phyloP scores from a whole-genome alignment of 148 eudicot species.

The Silene conica region DNA sequence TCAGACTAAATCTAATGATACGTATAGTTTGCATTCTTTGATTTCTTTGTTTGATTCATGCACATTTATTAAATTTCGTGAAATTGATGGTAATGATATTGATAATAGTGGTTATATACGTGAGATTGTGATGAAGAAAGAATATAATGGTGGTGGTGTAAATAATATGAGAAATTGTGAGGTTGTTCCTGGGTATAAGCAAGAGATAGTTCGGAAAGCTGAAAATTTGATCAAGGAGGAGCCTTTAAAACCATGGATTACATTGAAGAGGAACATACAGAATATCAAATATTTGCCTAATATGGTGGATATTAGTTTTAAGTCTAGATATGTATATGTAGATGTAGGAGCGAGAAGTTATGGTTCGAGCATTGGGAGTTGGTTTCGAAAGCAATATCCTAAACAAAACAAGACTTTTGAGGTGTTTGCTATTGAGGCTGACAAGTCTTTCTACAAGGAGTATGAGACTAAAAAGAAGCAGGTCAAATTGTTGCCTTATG shows the following conservation, averaged over 20 bases:
- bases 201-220: constrained; percentile 47
- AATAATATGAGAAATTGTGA: constrained; percentile 35
- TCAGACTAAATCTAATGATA: constrained; percentile 66
- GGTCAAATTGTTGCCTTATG: constrained; percentile 77
- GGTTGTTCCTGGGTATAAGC: constrained; percentile 73
- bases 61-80: constrained; percentile 52
- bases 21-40: constrained; percentile 82
- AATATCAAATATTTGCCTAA: constrained; percentile 69
- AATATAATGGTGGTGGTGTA: constrained; percentile 11
- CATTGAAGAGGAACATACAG: constrained; percentile 69
- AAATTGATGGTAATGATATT: constrained; percentile 35
- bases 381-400: constrained; percentile 93
- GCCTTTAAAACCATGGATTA: constrained; percentile 87
- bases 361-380: constrained; percentile 93
- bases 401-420: constrained; percentile 89
- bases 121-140: constrained; percentile 69
- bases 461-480: constrained; percentile 67
- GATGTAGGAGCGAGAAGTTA: constrained; percentile 96
- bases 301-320: constrained; percentile 79
- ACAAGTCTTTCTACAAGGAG: constrained; percentile 62
- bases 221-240: constrained; percentile 71
- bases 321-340: constrained; percentile 67
- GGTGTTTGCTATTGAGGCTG: constrained; percentile 88
- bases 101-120: constrained; percentile 35
- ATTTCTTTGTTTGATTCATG: constrained; percentile 73